Evolutionary conservation across 768 basidiomycete species (phyloP).

Genomic region (Gautieria morchelliformis): DNA sequence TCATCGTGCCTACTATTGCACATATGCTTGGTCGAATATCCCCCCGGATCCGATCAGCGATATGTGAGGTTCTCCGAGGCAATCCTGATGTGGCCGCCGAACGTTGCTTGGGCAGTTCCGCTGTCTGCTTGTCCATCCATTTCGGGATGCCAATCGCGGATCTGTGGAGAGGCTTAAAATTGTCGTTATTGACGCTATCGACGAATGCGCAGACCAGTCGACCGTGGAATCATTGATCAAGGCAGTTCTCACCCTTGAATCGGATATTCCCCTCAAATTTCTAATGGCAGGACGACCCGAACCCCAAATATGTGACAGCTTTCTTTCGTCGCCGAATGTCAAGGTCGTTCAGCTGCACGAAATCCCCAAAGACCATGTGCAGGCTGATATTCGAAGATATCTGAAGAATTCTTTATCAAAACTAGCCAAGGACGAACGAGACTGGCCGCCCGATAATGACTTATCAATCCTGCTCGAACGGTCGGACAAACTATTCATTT

Average conservation of each 20-base stretch:
- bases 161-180: conserved; percentile 15
- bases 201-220: conserved; percentile 15
- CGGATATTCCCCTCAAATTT: conserved; percentile 14
- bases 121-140: conserved; percentile 16
- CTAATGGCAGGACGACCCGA: conserved; percentile 23
- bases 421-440: background rate
- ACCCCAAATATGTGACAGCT: conserved; percentile 10
- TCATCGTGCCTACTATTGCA: too few relatives aligned
- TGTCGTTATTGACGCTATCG: conserved; percentile 21
- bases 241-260: conserved; percentile 6
- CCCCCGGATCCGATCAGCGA: conserved; percentile 11
- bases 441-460: conserved; percentile 4
- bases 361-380: conserved; percentile 14
- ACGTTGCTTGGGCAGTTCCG: conserved; percentile 15
- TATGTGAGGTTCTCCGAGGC: conserved; percentile 13
- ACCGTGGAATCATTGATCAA: conserved; percentile 10
- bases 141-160: conserved; percentile 4
- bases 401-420: background rate
- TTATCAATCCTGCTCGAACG: conserved; percentile 3
- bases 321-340: conserved; percentile 4
- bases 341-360: conserved; percentile 13
- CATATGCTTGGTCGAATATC: conserved; percentile 13
- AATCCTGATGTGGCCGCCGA: conserved; percentile 16
- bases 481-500: conserved; percentile 9
- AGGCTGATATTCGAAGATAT: conserved; percentile 15